These are phyloP conservation scores for Cryptococcus sp. DNA, from an alignment of 1,284 basidiomycete species.

Conservation along the genomic window DNA sequence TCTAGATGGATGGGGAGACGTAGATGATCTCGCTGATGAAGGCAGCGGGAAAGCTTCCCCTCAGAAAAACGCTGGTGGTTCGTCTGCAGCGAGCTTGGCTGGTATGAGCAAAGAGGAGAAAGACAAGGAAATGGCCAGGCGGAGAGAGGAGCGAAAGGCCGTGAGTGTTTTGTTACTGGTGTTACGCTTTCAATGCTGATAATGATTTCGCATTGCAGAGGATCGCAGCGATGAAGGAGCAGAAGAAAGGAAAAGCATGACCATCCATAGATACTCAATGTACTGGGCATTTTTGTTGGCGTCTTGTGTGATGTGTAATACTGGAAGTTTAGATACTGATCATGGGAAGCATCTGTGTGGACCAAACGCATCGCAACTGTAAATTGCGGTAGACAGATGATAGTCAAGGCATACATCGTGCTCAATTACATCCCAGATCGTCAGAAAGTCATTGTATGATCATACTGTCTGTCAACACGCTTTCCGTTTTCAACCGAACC, in stretches of 20 bases:
- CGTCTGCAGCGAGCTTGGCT: constrained; percentile 39
- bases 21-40: constrained; percentile 20
- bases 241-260: constrained; percentile 40
- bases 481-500: too few species aligned
- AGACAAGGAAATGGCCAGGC: constrained; percentile 79
- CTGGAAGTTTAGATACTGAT: too few species aligned
- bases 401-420: too few species aligned
- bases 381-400: too few species aligned
- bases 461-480: too few species aligned
- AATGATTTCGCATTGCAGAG: constrained; percentile 19
- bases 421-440: too few species aligned
- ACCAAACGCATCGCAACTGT: too few species aligned
- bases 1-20: constrained; percentile 30
- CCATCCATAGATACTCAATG: too few species aligned
- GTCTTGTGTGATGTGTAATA: too few species aligned
- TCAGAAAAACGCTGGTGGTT: constrained; percentile 22
- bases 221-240: constrained; percentile 53
- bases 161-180: constrained; percentile 25
- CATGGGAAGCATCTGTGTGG: too few species aligned
- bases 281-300: too few species aligned
- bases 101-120: constrained; percentile 80
- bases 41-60: constrained; percentile 18
- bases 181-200: background rate
- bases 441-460: too few species aligned
- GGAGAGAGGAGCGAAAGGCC: constrained; percentile 80